These are phyloP conservation scores for Fusarium sp. DNA, from an alignment of 2,329 filamentous ascomycete species.

Conservation along the genomic window DNA sequence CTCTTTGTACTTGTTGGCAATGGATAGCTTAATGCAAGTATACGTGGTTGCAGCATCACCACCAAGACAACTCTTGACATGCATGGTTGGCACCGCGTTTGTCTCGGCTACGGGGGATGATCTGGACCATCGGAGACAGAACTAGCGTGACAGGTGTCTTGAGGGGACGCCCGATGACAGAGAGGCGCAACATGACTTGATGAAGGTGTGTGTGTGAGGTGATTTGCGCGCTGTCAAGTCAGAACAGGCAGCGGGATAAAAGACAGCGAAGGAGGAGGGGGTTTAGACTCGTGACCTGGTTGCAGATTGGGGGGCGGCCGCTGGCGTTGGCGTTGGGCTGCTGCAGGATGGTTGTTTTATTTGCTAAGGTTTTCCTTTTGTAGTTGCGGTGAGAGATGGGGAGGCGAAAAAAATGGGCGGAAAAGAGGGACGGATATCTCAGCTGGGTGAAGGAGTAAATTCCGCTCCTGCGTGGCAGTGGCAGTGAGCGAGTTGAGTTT, in stretches of 20 bases:
- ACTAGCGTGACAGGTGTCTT: constrained; percentile 18
- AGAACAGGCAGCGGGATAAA: constrained; percentile 16
- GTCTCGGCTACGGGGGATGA: constrained; percentile 12
- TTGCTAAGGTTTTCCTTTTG: not conserved
- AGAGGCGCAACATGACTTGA: not conserved
- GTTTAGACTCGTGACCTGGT: constrained; percentile 13
- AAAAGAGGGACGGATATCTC: not conserved
- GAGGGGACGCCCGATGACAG: constrained; percentile 12
- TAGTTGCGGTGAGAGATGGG: constrained; percentile 25
- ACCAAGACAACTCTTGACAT: not conserved
- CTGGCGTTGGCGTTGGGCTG: not conserved
- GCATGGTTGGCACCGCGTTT: constrained; percentile 11
- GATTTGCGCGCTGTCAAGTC: not conserved
- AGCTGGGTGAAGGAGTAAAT: not conserved
- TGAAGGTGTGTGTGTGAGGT: not conserved
- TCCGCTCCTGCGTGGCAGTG: not conserved
- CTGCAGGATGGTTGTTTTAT: constrained; percentile 17
- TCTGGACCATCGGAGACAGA: not conserved
- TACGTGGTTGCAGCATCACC: not conserved
- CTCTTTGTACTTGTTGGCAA: not conserved
- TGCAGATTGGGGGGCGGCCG: constrained; percentile 3
- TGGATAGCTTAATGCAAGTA: not conserved
- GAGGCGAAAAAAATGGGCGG: not conserved
- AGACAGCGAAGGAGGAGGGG: constrained; percentile 14
- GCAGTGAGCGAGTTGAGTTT: not conserved